Evolutionary conservation across 768 basidiomycete genomes (phyloP).

Genomic region (Suillus luteus): DNA sequence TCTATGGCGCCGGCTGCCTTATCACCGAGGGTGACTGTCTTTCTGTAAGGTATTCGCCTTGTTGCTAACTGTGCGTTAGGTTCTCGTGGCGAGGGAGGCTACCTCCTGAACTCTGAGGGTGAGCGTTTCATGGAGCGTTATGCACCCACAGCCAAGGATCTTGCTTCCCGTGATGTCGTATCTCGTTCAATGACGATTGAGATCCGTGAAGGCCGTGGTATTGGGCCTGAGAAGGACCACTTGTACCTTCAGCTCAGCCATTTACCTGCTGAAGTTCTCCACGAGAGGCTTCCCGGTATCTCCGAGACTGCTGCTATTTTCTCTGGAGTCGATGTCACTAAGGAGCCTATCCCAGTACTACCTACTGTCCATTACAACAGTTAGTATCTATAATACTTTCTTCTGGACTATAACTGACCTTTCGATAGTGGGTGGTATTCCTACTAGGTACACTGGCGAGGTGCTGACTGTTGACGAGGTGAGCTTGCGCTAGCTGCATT

Average conservation of each 20-base stretch:
- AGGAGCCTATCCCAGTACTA: constrained; percentile 98
- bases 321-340: constrained; percentile 98
- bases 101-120: constrained; percentile 96
- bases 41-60: constrained; percentile 2
- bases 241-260: constrained; percentile 96
- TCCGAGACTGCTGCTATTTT: constrained; percentile 99
- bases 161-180: constrained; percentile 98
- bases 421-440: constrained; percentile 93
- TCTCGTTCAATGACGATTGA: constrained; percentile 99
- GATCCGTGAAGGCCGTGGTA: constrained; percentile 97
- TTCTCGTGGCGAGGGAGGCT: constrained; percentile 98
- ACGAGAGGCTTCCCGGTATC: constrained; percentile 97
- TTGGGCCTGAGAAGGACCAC: constrained; percentile 98
- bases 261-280: constrained; percentile 92
- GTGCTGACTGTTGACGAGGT: constrained; percentile 83
- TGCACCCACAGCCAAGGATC: constrained; percentile 98
- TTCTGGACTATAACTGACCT: constrained; percentile 12
- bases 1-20: constrained; percentile 98
- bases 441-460: constrained; percentile 97
- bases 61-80: constrained; percentile 46
- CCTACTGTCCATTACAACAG: constrained; percentile 99
- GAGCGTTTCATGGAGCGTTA: constrained; percentile 99
- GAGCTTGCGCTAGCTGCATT: constrained; percentile 12
- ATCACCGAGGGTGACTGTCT: constrained; percentile 85
- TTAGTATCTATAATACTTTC: constrained; percentile 43